These are phyloP conservation scores for Penicillium roqueforti DNA, from an alignment of 495 filamentous ascomycete genomes.

Conservation along the genomic window DNA sequence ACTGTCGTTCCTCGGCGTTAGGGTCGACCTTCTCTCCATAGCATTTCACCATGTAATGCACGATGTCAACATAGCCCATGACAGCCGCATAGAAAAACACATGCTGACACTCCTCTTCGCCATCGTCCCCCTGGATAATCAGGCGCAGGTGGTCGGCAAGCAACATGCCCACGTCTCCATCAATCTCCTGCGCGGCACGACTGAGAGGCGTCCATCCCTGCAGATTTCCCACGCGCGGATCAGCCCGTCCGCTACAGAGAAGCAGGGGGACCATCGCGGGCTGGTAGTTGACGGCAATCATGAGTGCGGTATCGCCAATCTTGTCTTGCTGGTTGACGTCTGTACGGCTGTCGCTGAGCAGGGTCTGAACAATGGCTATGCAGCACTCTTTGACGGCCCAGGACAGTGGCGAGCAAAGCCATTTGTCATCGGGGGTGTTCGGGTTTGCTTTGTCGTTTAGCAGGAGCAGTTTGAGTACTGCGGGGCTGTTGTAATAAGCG, in stretches of 20 bases:
- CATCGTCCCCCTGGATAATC: slow-evolving; percentile 17
- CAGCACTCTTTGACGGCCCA: slow-evolving; percentile 35
- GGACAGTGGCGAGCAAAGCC: slow-evolving; percentile 32
- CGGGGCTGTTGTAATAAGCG: slow-evolving; percentile 12
- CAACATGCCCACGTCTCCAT: slow-evolving; percentile 9
- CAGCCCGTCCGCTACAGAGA: slow-evolving; percentile 7
- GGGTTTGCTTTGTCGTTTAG: slow-evolving; percentile 12
- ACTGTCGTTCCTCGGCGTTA: slow-evolving; percentile 8
- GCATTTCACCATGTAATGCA: slow-evolving; percentile 17
- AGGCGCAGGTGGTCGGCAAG: slow-evolving; percentile 21
- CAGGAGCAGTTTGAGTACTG: slow-evolving; percentile 15
- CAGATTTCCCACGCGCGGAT: slow-evolving; percentile 17
- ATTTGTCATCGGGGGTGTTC: slow-evolving; percentile 18
- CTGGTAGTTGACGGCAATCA: slow-evolving; percentile 12
- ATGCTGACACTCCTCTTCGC: slow-evolving; percentile 19
- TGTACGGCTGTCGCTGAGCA: slow-evolving; percentile 17
- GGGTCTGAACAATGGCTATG: slow-evolving; percentile 19
- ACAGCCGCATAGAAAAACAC: slow-evolving; percentile 26
- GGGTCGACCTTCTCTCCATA: slow-evolving; percentile 21
- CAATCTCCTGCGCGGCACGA: slow-evolving; percentile 5
- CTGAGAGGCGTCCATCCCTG: slow-evolving; percentile 20
- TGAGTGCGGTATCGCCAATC: slow-evolving; percentile 18
- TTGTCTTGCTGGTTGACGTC: slow-evolving; percentile 24
- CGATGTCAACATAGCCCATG: slow-evolving; percentile 19
- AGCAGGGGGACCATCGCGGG: slow-evolving; percentile 10